Conservation (phyloP, 2,329 filamentous ascomycete species). For the Colletotrichum spaethianum region DNA sequence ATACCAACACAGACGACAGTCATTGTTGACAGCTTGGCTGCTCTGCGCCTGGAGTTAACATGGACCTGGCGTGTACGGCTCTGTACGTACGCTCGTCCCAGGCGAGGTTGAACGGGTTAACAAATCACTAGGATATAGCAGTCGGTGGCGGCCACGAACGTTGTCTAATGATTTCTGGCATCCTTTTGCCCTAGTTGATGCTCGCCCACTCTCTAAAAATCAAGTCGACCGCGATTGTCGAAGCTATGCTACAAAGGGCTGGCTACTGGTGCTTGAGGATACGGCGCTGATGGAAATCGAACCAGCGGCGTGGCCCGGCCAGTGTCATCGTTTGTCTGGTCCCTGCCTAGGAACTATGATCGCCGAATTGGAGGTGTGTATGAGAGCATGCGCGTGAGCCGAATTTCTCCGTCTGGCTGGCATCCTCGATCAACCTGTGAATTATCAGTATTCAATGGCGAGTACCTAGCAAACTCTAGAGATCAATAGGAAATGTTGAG, state of each 20-base stretch:
- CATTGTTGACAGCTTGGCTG: not conserved
- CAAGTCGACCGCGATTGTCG: not conserved
- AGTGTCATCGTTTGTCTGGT: not conserved
- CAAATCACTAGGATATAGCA: not conserved
- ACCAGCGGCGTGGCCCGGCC: not conserved
- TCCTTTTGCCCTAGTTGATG: not conserved
- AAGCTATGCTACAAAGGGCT: not conserved
- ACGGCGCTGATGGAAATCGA: not conserved
- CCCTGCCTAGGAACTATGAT: not conserved
- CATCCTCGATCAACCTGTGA: not conserved
- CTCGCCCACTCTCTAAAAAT: not conserved
- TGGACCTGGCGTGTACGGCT: not conserved
- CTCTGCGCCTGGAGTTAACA: not conserved
- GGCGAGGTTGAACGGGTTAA: not conserved
- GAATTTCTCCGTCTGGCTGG: not conserved
- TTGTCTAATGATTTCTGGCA: not conserved
- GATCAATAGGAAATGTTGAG: not conserved
- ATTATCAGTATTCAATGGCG: not conserved
- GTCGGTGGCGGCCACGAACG: not conserved
- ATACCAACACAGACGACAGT: too few species aligned
- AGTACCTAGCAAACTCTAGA: not conserved
- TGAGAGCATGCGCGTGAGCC: not conserved
- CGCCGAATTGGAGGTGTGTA: not conserved
- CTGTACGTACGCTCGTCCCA: not conserved
- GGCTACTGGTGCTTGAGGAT: not conserved